Base-by-base conservation (phyloP, 2,329 filamentous ascomycete species). In the Fusarium haematococcum region DNA sequence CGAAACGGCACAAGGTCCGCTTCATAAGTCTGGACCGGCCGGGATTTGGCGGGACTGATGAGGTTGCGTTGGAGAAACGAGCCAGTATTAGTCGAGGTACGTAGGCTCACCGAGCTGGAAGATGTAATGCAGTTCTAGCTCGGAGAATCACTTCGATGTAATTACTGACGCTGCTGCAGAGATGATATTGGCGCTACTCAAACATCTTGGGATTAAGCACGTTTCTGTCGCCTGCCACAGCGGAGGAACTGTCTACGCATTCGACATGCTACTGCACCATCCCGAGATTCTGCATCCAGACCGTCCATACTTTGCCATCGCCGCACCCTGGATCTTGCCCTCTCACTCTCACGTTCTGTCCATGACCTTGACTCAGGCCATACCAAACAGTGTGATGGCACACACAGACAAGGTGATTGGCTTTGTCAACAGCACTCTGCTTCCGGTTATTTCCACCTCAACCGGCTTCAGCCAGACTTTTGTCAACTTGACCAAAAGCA, bases 201-300 rank as follows among this genome's bases (percentile, higher is more conserved):
- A 37, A 0, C 62, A 73, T 27, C 67, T 73, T 2, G 16, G 16
- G 1, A 61, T 73, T 7, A 45, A 60, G 7, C 67, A 73, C 2
- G 70, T 73, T 1, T 73, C 61, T 25, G 2, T 73, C 0, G 70
- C 66, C 8, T 73, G 62, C 0, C 70, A 73, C 13, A 73, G 70
- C 1, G 70, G 70, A 43, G 70, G 70, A 59, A 73, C 70, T 1
- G 41, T 73, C 1, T 73, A 73, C 39, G 70, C 70, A 1, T 18
- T 73, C 3, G 67, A 73, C 10, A 73, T 70, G 70, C 9, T 70
- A 5, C 37, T 70, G 20, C 70, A 73, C 13, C 66, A 73, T 2
- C 70, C 70, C 1, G 70, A 73, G 9, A 73, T 73, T 2, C 62
- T 73, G 8, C 25, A 70, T 27, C 66, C 70, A 4, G 66, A 70